Percentiles rank a stretch among this genome's conserved stretches.
Evolutionary conservation across 345 rosid species (phyloP).

Genomic region (Populus simonii): DNA sequence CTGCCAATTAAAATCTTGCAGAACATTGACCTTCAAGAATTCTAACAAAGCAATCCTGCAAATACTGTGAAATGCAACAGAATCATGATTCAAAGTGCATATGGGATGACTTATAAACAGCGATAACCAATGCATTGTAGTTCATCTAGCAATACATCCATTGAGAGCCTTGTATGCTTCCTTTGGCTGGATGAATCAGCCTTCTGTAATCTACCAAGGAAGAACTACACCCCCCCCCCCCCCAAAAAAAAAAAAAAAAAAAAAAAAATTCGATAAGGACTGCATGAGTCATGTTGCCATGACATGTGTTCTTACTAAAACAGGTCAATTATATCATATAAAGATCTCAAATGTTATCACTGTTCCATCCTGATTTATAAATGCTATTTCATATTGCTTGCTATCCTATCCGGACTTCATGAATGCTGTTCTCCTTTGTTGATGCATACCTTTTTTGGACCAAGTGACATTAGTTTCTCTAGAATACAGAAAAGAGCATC

Average conservation of each 20-base stretch:
- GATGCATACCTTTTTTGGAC: conserved; percentile 38
- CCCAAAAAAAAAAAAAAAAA: too few species aligned
- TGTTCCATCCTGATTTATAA: background rate
- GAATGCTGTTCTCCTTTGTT: background rate
- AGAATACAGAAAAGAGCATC: conserved; percentile 47
- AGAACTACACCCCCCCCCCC: too few species aligned
- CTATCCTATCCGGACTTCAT: background rate
- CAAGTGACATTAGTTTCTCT: conserved; percentile 46
- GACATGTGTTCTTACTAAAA: background rate
- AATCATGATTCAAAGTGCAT: background rate
- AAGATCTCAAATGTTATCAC: background rate
- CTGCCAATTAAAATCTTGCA: background rate
- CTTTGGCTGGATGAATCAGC: background rate
- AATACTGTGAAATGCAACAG: background rate
- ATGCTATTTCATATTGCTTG: background rate
- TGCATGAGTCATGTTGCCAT: background rate
- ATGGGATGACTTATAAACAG: background rate
- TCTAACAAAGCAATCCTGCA: background rate
- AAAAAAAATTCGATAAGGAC: background rate
- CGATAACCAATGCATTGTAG: background rate
- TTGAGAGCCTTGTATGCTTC: background rate
- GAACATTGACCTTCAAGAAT: background rate
- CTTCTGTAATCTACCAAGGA: too few species aligned
- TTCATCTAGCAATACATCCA: background rate
- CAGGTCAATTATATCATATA: background rate